Conservation (phyloP, 805 yeast genomes). For the Groenewaldozyma salmanticensis region DNA sequence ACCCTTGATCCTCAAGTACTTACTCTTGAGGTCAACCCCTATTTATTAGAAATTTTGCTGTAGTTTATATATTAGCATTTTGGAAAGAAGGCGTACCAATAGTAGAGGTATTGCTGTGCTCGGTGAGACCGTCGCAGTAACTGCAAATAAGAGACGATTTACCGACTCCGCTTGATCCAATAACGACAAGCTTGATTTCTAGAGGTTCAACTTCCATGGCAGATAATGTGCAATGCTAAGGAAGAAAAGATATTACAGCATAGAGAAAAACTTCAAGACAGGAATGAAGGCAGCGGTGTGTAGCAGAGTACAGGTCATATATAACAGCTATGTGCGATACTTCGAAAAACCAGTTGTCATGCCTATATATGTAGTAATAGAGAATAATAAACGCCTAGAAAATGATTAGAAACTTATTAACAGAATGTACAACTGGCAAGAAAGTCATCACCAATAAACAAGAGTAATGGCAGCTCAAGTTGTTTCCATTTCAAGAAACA, state of each 20-base stretch:
- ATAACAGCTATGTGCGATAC: too few relatives aligned
- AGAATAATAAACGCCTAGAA: too few relatives aligned
- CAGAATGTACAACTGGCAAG: neutral
- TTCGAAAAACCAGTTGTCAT: too few relatives aligned
- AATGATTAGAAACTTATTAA: neutral
- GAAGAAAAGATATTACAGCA: too few relatives aligned
- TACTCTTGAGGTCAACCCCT: constrained; percentile 39
- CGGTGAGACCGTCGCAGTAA: constrained; percentile 27
- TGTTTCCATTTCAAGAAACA: too few relatives aligned
- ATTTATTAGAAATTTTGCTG: neutral
- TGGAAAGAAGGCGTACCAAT: constrained; percentile 19
- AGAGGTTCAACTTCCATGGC: neutral
- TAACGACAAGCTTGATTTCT: constrained; percentile 4
- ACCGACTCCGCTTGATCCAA: constrained; percentile 41
- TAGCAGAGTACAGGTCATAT: too few relatives aligned
- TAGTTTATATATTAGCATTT: neutral
- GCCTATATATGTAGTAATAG: too few relatives aligned
- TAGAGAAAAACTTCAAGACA: too few relatives aligned
- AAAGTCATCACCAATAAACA: too few relatives aligned
- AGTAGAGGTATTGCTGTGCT: constrained; percentile 31
- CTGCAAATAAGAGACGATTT: constrained; percentile 38
- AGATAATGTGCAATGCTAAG: too few relatives aligned
- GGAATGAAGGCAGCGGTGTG: too few relatives aligned
- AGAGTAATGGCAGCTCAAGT: too few relatives aligned
- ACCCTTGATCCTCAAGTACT: constrained; percentile 35